Percentiles rank a stretch among this genome's conserved stretches.
Conservation (phyloP, 129 eudicot genomes). For the sunflower (Helianthus annuus) region DNA sequence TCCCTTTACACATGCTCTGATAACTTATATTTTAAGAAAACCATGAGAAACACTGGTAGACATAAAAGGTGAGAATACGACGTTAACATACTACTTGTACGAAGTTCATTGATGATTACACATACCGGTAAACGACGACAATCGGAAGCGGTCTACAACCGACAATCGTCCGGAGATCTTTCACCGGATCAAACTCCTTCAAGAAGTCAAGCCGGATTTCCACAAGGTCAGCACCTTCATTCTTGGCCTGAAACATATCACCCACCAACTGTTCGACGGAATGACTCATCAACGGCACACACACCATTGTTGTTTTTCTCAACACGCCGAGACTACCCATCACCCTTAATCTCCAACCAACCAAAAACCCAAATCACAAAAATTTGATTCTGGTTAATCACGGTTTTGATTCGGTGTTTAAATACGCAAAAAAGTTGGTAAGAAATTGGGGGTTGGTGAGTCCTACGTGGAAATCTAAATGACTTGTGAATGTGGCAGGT, state of each 20-base stretch:
- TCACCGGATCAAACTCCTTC: slow-evolving; percentile 29
- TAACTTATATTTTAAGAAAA: no score
- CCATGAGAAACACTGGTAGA: no score
- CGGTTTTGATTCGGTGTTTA: slow-evolving; percentile 15
- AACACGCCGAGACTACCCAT: slow-evolving; percentile 63
- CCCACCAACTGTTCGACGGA: slow-evolving; percentile 52
- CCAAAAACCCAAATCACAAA: not conserved
- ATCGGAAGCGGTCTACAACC: slow-evolving; percentile 54
- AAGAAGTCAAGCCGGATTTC: slow-evolving; percentile 62
- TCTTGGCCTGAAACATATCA: slow-evolving; percentile 61
- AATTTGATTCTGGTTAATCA: not conserved
- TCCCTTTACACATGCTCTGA: no score
- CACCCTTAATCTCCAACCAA: not conserved
- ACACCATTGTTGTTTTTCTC: slow-evolving; percentile 51
- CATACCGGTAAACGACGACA: slow-evolving; percentile 51
- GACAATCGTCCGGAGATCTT: slow-evolving; percentile 47
- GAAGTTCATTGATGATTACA: slow-evolving; percentile 1
- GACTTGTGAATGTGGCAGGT: not conserved
- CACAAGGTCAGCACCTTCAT: slow-evolving; percentile 64
- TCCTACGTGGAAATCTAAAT: slow-evolving; percentile 34
- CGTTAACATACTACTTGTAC: not conserved
- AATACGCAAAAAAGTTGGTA: slow-evolving; percentile 35
- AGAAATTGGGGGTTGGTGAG: slow-evolving; percentile 41
- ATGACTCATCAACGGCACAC: slow-evolving; percentile 57
- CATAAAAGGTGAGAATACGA: no score